A percentile compares a stretch with the other conserved stretches of the same genome.
phyloP scores from a whole-genome alignment of 1,284 basidiomycete species.

The Pseudozyma thailandica region DNA sequence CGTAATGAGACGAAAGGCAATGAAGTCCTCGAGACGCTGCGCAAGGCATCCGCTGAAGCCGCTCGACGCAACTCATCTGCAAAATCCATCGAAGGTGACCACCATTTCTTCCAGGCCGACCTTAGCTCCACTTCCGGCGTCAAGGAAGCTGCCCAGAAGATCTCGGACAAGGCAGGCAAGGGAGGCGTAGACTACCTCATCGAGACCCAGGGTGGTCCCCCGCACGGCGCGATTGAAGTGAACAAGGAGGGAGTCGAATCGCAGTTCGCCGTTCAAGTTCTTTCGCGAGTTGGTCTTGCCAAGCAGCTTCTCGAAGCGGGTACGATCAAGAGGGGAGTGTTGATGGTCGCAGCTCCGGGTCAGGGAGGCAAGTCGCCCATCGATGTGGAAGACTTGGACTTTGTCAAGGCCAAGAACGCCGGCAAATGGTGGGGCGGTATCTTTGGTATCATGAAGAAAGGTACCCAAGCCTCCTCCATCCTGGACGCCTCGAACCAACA shows the following conservation, averaged over 20 bases:
- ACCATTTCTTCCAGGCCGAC: constrained; percentile 68
- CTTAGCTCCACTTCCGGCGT: constrained; percentile 61
- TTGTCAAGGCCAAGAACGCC: constrained; percentile 36
- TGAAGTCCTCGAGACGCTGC: constrained; percentile 60
- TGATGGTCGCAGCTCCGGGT: constrained; percentile 65
- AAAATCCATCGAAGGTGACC: neutral
- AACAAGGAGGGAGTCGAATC: constrained; percentile 50
- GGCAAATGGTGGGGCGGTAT: constrained; percentile 47
- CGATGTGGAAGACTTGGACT: constrained; percentile 63
- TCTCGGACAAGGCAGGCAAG: constrained; percentile 49
- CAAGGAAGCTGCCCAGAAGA: constrained; percentile 47
- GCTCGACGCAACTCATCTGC: constrained; percentile 12
- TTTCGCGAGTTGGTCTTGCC: constrained; percentile 67
- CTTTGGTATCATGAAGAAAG: constrained; percentile 38
- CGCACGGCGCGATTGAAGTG: constrained; percentile 20
- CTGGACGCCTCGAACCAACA: constrained; percentile 46
- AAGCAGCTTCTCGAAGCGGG: constrained; percentile 62
- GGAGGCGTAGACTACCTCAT: constrained; percentile 68
- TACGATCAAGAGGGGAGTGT: constrained; percentile 61
- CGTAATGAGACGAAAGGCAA: constrained; percentile 60
- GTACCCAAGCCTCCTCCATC: constrained; percentile 32
- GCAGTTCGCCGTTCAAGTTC: constrained; percentile 67
- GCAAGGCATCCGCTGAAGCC: constrained; percentile 45
- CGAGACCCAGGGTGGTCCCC: constrained; percentile 65
- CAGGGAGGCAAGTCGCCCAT: constrained; percentile 37